Percentiles rank a stretch among this genome's conserved stretches.
These are phyloP conservation scores for Protomyces arabidopsidicola DNA, from an alignment of 1,139 yeast species.

Conservation along the genomic window DNA sequence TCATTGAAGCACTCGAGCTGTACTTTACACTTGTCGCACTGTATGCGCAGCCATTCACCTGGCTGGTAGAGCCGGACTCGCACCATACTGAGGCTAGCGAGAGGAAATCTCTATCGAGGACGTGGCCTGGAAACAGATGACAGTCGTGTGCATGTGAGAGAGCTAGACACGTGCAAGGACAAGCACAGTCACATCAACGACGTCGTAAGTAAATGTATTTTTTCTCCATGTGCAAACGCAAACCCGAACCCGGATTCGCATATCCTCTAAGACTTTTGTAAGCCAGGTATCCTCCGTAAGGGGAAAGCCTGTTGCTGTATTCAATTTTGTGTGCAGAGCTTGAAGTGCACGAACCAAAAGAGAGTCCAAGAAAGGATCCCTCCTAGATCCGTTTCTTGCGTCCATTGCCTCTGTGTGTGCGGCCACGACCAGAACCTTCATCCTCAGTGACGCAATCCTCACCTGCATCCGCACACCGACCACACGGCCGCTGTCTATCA, in stretches of 20 bases:
- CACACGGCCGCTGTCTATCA: constrained; percentile 30
- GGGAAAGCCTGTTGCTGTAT: too few species aligned
- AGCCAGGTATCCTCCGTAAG: too few species aligned
- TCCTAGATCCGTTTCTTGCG: constrained; percentile 7
- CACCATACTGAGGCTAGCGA: constrained; percentile 8
- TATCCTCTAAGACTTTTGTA: too few species aligned
- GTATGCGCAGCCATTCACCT: constrained; percentile 19
- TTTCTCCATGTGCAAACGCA: too few species aligned
- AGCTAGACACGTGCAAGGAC: too few species aligned
- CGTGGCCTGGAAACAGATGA: too few species aligned
- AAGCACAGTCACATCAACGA: too few species aligned
- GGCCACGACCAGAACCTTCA: constrained; percentile 27
- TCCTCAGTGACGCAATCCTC: constrained; percentile 31
- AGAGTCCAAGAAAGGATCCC: neutral
- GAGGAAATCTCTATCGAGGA: neutral
- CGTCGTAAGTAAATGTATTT: too few species aligned
- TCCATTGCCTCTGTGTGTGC: constrained; percentile 23
- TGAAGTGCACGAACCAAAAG: too few species aligned
- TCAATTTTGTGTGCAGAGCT: too few species aligned
- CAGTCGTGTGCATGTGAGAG: too few species aligned
- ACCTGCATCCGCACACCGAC: constrained; percentile 30
- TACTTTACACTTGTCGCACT: constrained; percentile 1
- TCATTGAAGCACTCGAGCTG: constrained; percentile 19
- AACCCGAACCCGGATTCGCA: too few species aligned
- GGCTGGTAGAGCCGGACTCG: constrained; percentile 21